A percentile compares a stretch with the other conserved stretches of the same genome.
These are phyloP conservation scores for Exophiala phaeomuriformis DNA, from an alignment of 2,329 filamentous ascomycete species.

Conservation along the genomic window DNA sequence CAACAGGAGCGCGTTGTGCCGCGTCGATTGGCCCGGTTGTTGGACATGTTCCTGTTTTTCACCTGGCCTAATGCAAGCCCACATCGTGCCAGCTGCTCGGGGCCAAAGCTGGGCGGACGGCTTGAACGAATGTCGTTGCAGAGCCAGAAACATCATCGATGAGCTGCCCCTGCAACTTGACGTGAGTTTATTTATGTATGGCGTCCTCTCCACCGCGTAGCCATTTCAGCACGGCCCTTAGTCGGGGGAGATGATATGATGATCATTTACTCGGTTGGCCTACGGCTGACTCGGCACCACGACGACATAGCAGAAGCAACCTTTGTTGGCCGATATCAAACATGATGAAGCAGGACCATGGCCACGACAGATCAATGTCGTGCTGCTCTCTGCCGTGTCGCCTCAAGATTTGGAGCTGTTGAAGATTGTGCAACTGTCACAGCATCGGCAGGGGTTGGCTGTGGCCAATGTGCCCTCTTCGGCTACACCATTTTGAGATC, in stretches of 20 bases:
- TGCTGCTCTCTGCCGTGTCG: conserved; percentile 6
- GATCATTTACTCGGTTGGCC: neutral
- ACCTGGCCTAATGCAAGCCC: conserved; percentile 23
- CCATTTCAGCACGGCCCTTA: neutral
- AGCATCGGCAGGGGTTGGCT: conserved; percentile 8
- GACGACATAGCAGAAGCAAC: neutral
- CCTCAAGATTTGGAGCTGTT: conserved; percentile 4
- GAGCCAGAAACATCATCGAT: conserved; percentile 15
- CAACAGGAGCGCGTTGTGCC: conserved; percentile 20
- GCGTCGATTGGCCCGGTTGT: conserved; percentile 19
- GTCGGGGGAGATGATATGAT: neutral
- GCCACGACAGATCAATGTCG: conserved; percentile 6
- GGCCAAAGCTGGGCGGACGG: conserved; percentile 14
- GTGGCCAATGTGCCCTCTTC: conserved; percentile 4
- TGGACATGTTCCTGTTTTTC: conserved; percentile 22
- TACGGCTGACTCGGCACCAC: neutral
- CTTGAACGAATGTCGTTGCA: conserved; percentile 18
- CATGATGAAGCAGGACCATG: conserved; percentile 4
- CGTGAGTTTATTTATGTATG: conserved; percentile 15
- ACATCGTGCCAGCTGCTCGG: conserved; percentile 17
- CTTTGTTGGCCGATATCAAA: conserved; percentile 4
- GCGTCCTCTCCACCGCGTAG: neutral
- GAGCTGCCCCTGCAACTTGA: conserved; percentile 12
- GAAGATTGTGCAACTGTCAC: conserved; percentile 12
- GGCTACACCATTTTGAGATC: conserved; percentile 10